Conservation (phyloP, 345 rosid species). For the Acer saccharum region DNA sequence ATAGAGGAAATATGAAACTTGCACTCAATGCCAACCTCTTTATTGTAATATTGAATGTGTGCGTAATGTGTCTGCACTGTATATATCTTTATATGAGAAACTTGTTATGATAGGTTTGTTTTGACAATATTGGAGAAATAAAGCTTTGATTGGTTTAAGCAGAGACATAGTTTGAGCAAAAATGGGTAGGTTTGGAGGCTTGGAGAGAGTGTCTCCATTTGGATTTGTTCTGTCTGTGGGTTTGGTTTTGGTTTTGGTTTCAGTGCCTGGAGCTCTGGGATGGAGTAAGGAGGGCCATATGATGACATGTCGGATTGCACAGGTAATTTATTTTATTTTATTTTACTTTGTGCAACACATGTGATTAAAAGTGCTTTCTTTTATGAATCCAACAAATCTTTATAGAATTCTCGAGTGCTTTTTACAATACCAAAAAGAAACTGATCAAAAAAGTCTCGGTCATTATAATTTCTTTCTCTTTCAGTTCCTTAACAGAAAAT, state of each 20-base stretch:
- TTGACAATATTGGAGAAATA: slow-evolving; percentile 12
- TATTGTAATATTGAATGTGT: slow-evolving; percentile 18
- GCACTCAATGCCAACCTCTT: slow-evolving; percentile 54
- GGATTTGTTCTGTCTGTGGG: slow-evolving; percentile 30
- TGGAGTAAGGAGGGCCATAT: slow-evolving; percentile 98
- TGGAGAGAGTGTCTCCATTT: slow-evolving; percentile 22
- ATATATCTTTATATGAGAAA: background rate
- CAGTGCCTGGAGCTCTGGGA: slow-evolving; percentile 43
- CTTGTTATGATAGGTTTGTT: slow-evolving; percentile 12
- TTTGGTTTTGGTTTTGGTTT: slow-evolving; percentile 41
- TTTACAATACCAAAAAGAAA: background rate
- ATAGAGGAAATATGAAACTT: slow-evolving; percentile 40
- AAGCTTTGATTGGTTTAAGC: slow-evolving; percentile 7
- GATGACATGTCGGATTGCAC: slow-evolving; percentile 85
- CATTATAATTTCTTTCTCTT: too few species aligned
- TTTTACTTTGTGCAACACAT: background rate
- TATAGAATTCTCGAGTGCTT: background rate
- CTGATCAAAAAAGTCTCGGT: too few species aligned
- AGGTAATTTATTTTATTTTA: slow-evolving; percentile 40
- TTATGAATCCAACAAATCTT: too few species aligned
- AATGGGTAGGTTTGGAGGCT: slow-evolving; percentile 20
- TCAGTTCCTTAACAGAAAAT: too few species aligned
- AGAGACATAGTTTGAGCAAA: slow-evolving; percentile 18
- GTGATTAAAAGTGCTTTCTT: background rate
- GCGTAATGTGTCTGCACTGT: background rate